These are phyloP conservation scores for Suhomyces pyralidae DNA, from an alignment of 805 yeast species.

Conservation along the genomic window DNA sequence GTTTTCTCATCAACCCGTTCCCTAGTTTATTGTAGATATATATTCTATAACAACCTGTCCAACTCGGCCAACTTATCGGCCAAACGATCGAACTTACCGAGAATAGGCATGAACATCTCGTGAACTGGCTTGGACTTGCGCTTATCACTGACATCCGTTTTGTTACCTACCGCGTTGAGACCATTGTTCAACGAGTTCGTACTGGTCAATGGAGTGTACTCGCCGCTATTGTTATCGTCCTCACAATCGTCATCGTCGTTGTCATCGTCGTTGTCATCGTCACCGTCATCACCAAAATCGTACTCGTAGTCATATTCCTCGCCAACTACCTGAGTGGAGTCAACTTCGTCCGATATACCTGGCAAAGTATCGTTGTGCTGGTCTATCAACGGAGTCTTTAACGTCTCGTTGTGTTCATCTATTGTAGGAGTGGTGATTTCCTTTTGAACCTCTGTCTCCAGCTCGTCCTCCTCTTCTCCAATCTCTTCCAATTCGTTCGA, in stretches of 20 bases:
- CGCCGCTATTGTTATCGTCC: constrained; percentile 10
- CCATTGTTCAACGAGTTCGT: constrained; percentile 26
- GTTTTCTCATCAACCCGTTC: background rate
- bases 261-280: constrained; percentile 16
- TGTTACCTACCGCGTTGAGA: constrained; percentile 1
- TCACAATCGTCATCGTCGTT: constrained; percentile 10
- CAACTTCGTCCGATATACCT: background rate
- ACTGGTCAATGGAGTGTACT: constrained; percentile 37
- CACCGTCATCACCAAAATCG: constrained; percentile 12
- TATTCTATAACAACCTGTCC: constrained; percentile 15
- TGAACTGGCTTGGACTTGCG: constrained; percentile 40
- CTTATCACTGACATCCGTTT: constrained; percentile 15
- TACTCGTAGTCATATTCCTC: constrained; percentile 8
- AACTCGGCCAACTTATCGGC: constrained; percentile 42
- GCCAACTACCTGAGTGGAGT: constrained; percentile 1
- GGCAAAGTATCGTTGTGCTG: background rate
- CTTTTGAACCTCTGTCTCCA: constrained; percentile 3
- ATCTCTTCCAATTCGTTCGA: constrained; percentile 10
- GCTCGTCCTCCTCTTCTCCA: constrained; percentile 11
- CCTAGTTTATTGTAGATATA: background rate
- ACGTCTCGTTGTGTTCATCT: constrained; percentile 2
- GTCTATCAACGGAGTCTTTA: background rate
- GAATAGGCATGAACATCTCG: constrained; percentile 56
- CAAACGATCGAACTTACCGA: constrained; percentile 46
- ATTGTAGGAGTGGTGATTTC: constrained; percentile 2